phyloP scores from a whole-genome alignment of 2,329 filamentous ascomycete genomes.

The Pseudogymnoascus sp. region DNA sequence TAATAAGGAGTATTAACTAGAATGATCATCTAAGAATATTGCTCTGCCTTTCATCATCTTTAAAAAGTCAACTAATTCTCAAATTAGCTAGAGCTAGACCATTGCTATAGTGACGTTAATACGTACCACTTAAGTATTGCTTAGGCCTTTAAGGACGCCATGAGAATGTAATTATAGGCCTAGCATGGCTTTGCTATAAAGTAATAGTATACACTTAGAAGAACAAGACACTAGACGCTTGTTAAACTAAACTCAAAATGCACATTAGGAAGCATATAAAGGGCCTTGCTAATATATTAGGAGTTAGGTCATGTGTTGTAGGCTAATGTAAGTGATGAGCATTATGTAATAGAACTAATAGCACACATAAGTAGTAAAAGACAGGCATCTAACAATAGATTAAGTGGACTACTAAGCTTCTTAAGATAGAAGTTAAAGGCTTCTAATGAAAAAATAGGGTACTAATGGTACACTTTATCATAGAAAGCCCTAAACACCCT shows the following conservation, averaged over 20 bases:
- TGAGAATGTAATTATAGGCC: constrained; percentile 25
- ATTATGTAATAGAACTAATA: constrained; percentile 19
- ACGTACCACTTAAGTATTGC: constrained; percentile 20
- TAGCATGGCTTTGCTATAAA: constrained; percentile 24
- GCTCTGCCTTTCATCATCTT: constrained; percentile 11
- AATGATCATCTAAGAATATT: constrained; percentile 18
- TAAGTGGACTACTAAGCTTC: constrained; percentile 17
- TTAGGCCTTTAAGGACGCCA: constrained; percentile 25
- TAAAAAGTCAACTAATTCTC: constrained; percentile 13
- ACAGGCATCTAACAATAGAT: constrained; percentile 19
- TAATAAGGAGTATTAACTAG: constrained; percentile 23
- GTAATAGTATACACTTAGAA: constrained; percentile 24
- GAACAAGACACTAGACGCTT: constrained; percentile 23
- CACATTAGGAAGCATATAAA: constrained; percentile 20
- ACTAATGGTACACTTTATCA: constrained; percentile 22
- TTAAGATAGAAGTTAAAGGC: constrained; percentile 20
- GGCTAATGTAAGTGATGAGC: constrained; percentile 9
- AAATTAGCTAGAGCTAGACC: neutral
- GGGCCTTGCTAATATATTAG: constrained; percentile 13
- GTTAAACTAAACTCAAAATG: constrained; percentile 20
- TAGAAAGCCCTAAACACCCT: constrained; percentile 22
- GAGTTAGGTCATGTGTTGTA: constrained; percentile 5
- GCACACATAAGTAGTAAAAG: constrained; percentile 24
- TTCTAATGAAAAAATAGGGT: constrained; percentile 21
- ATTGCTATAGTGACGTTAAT: neutral